Percentiles rank a stretch among this genome's conserved stretches.
These are phyloP conservation scores for Suillus americanus DNA, from an alignment of 768 basidiomycete genomes.

Conservation along the genomic window DNA sequence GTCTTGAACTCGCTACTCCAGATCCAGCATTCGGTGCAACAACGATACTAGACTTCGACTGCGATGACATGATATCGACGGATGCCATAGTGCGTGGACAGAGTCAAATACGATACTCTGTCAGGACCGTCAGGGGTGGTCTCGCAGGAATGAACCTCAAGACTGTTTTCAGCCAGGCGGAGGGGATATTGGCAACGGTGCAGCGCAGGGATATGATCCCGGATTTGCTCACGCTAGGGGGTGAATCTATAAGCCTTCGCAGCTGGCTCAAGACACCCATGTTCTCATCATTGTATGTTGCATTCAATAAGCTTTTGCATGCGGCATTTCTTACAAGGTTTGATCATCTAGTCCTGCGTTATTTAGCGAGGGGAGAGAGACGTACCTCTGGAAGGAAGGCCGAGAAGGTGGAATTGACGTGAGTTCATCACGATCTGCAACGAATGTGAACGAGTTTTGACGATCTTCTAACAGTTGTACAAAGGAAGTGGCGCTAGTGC, in stretches of 20 bases:
- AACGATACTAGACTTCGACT: slow-evolving; percentile 5
- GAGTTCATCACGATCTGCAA: background rate
- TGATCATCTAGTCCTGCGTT: background rate
- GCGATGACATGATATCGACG: slow-evolving; percentile 3
- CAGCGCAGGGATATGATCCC: slow-evolving; percentile 4
- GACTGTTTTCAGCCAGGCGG: background rate
- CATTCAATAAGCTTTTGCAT: background rate
- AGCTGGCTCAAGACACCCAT: slow-evolving; percentile 5
- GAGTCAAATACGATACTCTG: background rate
- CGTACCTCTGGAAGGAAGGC: slow-evolving; percentile 1
- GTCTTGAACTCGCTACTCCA: background rate
- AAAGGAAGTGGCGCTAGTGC: background rate
- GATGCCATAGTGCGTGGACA: slow-evolving; percentile 4
- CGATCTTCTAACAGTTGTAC: background rate
- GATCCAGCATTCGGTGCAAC: background rate
- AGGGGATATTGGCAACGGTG: slow-evolving; percentile 6
- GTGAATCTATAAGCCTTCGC: background rate
- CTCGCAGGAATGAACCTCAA: background rate
- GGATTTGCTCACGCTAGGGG: slow-evolving; percentile 2
- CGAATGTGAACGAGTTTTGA: background rate
- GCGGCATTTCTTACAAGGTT: background rate
- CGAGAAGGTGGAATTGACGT: background rate
- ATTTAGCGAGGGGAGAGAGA: slow-evolving; percentile 5
- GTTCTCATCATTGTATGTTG: slow-evolving; percentile 1
- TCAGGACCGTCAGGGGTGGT: background rate